Conservation (phyloP, 768 basidiomycete species). For the Neoboletus subvelutipes region DNA sequence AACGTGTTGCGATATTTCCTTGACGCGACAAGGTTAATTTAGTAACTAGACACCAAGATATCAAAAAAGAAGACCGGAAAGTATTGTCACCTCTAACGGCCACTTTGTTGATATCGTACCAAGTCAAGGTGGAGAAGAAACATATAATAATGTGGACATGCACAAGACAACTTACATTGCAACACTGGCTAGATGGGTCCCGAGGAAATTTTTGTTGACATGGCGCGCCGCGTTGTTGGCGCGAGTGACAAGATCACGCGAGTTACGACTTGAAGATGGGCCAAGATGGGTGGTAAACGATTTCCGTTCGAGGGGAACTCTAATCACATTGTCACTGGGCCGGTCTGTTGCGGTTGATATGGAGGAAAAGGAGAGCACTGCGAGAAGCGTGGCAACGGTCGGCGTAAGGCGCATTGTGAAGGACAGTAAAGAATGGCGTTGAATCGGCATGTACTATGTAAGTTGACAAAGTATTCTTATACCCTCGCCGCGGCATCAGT, state of each 20-base stretch:
- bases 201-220: conserved; percentile 14
- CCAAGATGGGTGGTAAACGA: conserved; percentile 7
- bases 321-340: conserved; percentile 7
- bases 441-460: too few relatives aligned
- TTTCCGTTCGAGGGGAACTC: conserved; percentile 26
- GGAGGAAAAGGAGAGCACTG: conserved; percentile 17
- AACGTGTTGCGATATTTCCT: conserved; percentile 48
- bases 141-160: background rate
- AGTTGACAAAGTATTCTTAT: background rate
- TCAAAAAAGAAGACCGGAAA: background rate
- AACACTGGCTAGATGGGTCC: conserved; percentile 14
- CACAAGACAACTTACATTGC: conserved; percentile 17
- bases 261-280: background rate
- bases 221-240: background rate
- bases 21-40: conserved; percentile 1
- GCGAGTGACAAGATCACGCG: background rate
- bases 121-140: background rate
- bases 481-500: background rate
- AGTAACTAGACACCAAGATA: background rate
- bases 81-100: background rate
- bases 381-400: conserved; percentile 12
- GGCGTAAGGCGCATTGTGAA: conserved; percentile 21
- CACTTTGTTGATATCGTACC: background rate
- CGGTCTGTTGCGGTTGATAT: conserved; percentile 3
- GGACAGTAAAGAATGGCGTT: background rate